Percentiles rank a stretch among this genome's conserved stretches.
Conservation (phyloP, 495 filamentous ascomycete species). For the Penicillium chermesinum region DNA sequence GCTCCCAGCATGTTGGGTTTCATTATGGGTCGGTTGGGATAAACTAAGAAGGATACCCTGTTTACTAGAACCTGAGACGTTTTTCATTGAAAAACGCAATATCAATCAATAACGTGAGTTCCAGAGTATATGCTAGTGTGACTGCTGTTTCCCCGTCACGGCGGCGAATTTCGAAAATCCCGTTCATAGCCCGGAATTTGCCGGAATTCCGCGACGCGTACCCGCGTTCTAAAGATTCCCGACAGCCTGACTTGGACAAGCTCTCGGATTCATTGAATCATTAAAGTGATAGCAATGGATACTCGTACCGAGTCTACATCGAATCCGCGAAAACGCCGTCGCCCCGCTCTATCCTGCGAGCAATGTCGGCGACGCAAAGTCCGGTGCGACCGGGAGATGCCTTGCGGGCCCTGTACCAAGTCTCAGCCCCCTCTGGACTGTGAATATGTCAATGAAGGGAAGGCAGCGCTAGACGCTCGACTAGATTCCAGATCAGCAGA, state of each 20-base stretch:
- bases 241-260: not conserved
- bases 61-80: not conserved
- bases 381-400: slow-evolving; percentile 38
- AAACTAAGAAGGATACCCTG: slow-evolving; percentile 1
- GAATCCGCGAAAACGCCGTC: slow-evolving; percentile 29
- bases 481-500: not conserved
- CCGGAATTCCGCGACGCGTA: slow-evolving; percentile 4
- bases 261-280: not conserved
- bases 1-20: no score
- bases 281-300: not conserved
- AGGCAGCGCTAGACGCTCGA: slow-evolving; percentile 11
- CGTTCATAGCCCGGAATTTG: slow-evolving; percentile 1
- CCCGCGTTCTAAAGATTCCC: not conserved
- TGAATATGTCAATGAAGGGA: slow-evolving; percentile 19
- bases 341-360: slow-evolving; percentile 40
- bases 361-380: slow-evolving; percentile 43
- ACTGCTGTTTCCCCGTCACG: no score
- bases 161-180: not conserved
- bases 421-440: slow-evolving; percentile 22
- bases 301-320: not conserved
- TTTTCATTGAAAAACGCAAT: not conserved
- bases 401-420: slow-evolving; percentile 36
- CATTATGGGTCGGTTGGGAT: not conserved
- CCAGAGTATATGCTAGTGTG: no score
- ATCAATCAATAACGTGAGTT: not conserved